phyloP scores from a whole-genome alignment of 1,284 basidiomycete genomes.

The Microbotryomycetes sp. region DNA sequence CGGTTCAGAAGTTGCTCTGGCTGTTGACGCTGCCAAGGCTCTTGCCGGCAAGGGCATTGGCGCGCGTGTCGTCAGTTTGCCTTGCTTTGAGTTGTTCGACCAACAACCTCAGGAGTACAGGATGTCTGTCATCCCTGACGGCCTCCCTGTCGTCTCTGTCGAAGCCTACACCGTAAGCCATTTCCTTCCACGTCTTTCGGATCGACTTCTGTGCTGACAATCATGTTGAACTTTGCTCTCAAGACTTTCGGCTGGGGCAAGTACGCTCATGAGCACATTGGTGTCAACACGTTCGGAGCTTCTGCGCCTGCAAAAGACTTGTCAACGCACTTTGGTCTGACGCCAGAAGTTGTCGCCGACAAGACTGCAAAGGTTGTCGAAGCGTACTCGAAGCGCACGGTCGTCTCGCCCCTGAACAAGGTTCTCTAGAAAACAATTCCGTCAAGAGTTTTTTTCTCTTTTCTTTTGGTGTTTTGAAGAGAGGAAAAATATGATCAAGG shows the following conservation, averaged over 20 bases:
- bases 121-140: slow-evolving; percentile 74
- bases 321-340: slow-evolving; percentile 68
- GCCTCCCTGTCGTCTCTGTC: slow-evolving; percentile 80
- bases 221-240: not conserved
- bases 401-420: slow-evolving; percentile 62
- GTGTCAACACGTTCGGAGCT: slow-evolving; percentile 70
- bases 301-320: slow-evolving; percentile 62
- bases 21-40: slow-evolving; percentile 70
- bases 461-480: too few relatives aligned
- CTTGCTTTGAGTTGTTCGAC: slow-evolving; percentile 86
- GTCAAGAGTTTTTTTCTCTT: not conserved
- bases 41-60: slow-evolving; percentile 59
- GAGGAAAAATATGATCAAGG: too few relatives aligned
- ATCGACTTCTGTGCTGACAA: not conserved
- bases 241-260: slow-evolving; percentile 73
- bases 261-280: slow-evolving; percentile 83
- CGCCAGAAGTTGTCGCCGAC: slow-evolving; percentile 65
- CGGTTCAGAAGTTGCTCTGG: slow-evolving; percentile 82
- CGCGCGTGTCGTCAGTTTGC: slow-evolving; percentile 76
- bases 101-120: slow-evolving; percentile 71
- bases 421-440: not conserved
- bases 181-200: slow-evolving; percentile 23
- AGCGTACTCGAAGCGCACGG: slow-evolving; percentile 72
- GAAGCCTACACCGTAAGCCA: slow-evolving; percentile 57
- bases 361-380: slow-evolving; percentile 76